These are phyloP conservation scores for Globisporangium emineosum DNA, from an alignment of 352 stramenopile species.

Conservation along the genomic window DNA sequence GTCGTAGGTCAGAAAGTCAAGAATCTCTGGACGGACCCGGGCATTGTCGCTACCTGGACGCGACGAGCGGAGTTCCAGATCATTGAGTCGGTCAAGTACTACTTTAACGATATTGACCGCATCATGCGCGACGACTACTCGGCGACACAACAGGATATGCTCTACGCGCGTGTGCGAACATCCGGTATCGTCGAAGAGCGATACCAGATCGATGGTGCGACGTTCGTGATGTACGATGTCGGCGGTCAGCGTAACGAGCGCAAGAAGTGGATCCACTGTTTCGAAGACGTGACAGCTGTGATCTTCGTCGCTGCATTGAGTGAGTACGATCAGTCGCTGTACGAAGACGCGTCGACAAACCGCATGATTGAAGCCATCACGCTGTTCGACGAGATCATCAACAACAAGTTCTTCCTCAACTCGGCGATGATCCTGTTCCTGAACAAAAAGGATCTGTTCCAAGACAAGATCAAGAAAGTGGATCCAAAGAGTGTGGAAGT, in stretches of 20 bases:
- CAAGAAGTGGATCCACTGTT: constrained; percentile 98
- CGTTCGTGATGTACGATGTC: constrained; percentile 98
- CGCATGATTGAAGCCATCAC: constrained; percentile 94
- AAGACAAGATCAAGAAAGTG: constrained; percentile 94
- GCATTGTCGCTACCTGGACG: constrained; percentile 88
- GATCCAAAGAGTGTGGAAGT: constrained; percentile 89
- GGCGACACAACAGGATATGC: constrained; percentile 93
- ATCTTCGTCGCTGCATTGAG: constrained; percentile 96
- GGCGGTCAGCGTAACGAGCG: constrained; percentile 95
- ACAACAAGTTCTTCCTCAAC: constrained; percentile 93
- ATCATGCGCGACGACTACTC: constrained; percentile 94
- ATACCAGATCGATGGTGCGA: constrained; percentile 93
- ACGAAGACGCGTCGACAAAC: constrained; percentile 93
- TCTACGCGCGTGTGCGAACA: constrained; percentile 94
- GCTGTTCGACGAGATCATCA: constrained; percentile 94
- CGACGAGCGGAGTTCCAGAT: constrained; percentile 94
- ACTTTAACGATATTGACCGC: constrained; percentile 94
- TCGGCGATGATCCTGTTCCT: constrained; percentile 96
- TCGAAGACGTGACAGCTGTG: constrained; percentile 95
- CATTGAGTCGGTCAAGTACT: constrained; percentile 96
- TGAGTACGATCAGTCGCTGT: constrained; percentile 94
- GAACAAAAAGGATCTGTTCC: constrained; percentile 97
- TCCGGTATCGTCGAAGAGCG: constrained; percentile 95
- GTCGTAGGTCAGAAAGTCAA: constrained; percentile 91
- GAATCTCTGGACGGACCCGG: constrained; percentile 91